Evolutionary conservation across 2,329 filamentous ascomycete species (phyloP), one percentile per base, ranked within the genome.

Genomic region (Madurella mycetomatis): DNA sequence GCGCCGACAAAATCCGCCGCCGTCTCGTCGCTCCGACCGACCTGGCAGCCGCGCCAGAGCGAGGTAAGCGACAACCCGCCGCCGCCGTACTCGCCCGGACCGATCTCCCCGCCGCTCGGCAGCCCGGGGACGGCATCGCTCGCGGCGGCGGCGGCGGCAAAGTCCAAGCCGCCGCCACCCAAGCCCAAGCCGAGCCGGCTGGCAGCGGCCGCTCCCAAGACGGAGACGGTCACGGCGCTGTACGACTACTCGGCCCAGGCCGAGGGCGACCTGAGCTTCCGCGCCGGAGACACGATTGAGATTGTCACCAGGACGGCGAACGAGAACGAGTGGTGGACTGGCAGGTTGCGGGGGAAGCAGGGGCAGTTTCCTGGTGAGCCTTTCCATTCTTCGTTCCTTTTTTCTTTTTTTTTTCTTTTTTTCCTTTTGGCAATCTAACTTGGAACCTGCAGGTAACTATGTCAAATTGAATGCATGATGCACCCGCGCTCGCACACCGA

Each of bases 201-300:
- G 61, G 84, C 79, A 2, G 78, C 75, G 15, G 83, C 87, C 0
- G 74, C 77, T 0, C 80, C 81, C 44, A 52, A 55, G 40, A 49
- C 54, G 0, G 92, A 96, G 70, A 92, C 82, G 0, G 91, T 88
- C 34, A 96, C 91, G 2, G 94, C 94, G 8, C 73, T 99, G 58
- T 99, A 96, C 71, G 94, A 97, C 67, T 99, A 95, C 67, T 90
- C 95, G 58, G 94, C 94, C 5, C 92, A 97, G 69, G 92, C 92
- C 1, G 91, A 95, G 60, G 92, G 92, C 2, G 94, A 99, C 68
- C 75, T 99, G 59, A 95, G 89, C 65, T 99, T 99, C 74, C 81
- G 81, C 16, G 84, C 90, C 0, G 92, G 92, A 5, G 94, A 99
- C 58, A 75, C 87, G 4, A 97, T 99, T 65, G 92, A 97, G 70